These are phyloP conservation scores for Amylocarpus encephaloides DNA, from an alignment of 2,329 filamentous ascomycete species.

Conservation along the genomic window DNA sequence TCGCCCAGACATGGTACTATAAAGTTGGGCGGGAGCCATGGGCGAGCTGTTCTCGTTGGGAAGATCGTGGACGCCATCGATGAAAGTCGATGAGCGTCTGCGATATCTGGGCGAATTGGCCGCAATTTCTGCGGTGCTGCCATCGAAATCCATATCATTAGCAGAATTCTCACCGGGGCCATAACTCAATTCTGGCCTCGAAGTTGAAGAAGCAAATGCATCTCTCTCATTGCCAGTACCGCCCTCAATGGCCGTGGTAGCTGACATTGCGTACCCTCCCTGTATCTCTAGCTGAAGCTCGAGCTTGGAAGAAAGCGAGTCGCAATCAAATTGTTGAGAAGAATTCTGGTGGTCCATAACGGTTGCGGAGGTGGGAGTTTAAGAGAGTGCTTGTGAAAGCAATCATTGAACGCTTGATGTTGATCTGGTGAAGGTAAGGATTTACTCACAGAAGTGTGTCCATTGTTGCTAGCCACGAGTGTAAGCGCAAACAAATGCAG, in stretches of 20 bases:
- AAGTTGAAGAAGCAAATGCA: background rate
- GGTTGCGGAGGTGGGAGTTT: background rate
- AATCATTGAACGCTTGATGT: background rate
- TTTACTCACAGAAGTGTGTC: constrained; percentile 13
- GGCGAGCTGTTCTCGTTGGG: constrained; percentile 63
- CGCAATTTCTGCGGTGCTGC: constrained; percentile 74
- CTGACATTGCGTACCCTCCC: background rate
- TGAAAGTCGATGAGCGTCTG: constrained; percentile 89
- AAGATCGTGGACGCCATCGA: constrained; percentile 94
- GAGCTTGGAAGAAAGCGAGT: background rate
- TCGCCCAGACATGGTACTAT: constrained; percentile 94
- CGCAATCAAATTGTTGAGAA: too few relatives aligned
- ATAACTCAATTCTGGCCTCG: constrained; percentile 7
- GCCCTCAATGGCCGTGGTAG: background rate
- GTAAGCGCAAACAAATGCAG: too few relatives aligned
- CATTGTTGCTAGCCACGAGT: constrained; percentile 5
- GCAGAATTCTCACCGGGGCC: background rate
- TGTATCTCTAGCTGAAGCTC: background rate
- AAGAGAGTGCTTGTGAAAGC: too few relatives aligned
- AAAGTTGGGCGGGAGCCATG: constrained; percentile 91
- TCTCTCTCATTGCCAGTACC: background rate
- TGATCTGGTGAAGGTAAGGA: background rate
- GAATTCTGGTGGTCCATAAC: background rate
- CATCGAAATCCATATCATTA: constrained; percentile 47
- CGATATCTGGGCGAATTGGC: constrained; percentile 85